These are phyloP conservation scores for Penicillium sumatraense DNA, from an alignment of 2,329 filamentous ascomycete genomes.

Conservation along the genomic window DNA sequence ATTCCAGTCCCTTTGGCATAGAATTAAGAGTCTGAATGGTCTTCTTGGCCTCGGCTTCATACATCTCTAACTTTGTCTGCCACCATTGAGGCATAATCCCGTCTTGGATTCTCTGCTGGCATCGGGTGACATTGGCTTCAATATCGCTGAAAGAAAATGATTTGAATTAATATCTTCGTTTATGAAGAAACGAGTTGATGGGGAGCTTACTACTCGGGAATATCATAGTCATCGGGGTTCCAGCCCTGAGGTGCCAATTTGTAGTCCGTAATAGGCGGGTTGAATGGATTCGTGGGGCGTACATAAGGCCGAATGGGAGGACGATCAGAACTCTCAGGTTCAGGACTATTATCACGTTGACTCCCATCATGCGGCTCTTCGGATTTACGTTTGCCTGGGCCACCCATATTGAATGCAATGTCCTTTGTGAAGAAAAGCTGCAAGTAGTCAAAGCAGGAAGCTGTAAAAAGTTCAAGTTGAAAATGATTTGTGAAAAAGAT, in stretches of 20 bases:
- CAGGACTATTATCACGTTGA: background rate
- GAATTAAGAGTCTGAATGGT: background rate
- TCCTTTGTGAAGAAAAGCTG: no score
- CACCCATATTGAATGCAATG: no score
- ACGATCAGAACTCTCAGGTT: background rate
- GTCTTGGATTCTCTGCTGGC: background rate
- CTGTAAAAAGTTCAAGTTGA: no score
- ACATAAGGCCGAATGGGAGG: background rate
- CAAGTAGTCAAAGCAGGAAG: no score
- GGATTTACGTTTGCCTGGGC: background rate
- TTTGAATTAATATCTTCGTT: no score
- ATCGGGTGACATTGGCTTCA: constrained; percentile 3
- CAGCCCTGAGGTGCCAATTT: background rate
- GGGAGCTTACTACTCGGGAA: no score
- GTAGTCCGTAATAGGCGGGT: background rate
- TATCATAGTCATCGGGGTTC: no score
- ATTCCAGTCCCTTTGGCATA: background rate
- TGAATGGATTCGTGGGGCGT: background rate
- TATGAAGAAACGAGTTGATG: no score
- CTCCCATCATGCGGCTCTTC: background rate
- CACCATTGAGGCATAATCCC: constrained; percentile 3
- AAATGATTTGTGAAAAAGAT: background rate
- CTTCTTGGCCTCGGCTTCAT: no score
- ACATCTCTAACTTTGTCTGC: background rate
- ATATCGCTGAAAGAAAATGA: no score